Percentiles rank a stretch among this genome's conserved stretches.
Conservation (phyloP, 2,329 filamentous ascomycete genomes). For the Dactylellina cionopaga region DNA sequence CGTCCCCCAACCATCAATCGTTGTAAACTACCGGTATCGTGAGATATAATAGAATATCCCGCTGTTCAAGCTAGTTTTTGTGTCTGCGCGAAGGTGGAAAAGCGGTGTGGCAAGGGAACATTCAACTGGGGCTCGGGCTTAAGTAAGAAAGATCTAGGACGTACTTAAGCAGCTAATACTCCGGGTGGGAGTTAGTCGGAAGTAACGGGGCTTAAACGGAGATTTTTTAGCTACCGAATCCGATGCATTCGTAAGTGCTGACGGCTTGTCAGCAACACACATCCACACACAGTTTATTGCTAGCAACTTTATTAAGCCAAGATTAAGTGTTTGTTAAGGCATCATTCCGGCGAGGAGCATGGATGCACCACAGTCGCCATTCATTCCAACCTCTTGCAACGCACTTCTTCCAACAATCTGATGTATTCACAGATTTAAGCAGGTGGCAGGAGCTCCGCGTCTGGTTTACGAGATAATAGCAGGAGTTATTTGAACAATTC, state of each 20-base stretch:
- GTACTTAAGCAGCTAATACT: background rate
- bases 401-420: conserved; percentile 16
- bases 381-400: background rate
- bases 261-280: conserved; percentile 22
- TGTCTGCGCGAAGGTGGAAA: background rate
- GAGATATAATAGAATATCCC: background rate
- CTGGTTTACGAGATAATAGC: too few relatives aligned
- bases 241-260: conserved; percentile 4
- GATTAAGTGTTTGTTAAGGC: too few relatives aligned
- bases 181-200: conserved; percentile 11
- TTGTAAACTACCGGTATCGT: background rate
- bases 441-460: too few relatives aligned
- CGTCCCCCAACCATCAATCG: conserved; percentile 38
- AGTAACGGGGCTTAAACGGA: conserved; percentile 46
- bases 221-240: conserved; percentile 19
- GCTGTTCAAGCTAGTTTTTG: background rate
- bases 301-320: too few relatives aligned
- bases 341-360: too few relatives aligned
- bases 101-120: conserved; percentile 2
- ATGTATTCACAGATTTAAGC: too few relatives aligned
- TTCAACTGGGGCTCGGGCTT: conserved; percentile 2
- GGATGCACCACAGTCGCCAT: too few relatives aligned
- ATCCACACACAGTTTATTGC: too few relatives aligned
- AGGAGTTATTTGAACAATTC: too few relatives aligned
- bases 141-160: too few relatives aligned